Evolutionary conservation across 106 monocot genomes (phyloP).

Genomic region (Hemerocallis citrina): DNA sequence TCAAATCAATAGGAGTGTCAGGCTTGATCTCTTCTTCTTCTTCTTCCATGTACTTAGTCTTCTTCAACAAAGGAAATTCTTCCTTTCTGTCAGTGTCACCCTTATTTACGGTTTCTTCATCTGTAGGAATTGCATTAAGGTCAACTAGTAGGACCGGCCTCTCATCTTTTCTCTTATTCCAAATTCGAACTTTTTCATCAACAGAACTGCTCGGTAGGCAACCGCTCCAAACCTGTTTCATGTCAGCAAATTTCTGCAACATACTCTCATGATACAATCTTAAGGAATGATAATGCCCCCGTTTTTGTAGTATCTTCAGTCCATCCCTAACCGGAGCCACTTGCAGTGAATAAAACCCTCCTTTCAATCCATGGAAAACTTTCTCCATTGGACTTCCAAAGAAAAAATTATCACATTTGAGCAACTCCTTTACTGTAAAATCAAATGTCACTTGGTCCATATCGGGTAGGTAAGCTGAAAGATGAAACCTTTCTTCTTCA

Average conservation of each 20-base stretch:
- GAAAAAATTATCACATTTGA: conserved; percentile 50
- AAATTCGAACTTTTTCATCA: conserved; percentile 55
- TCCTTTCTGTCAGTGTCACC: conserved; percentile 20
- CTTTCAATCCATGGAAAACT: conserved; percentile 50
- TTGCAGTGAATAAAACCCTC: conserved; percentile 56
- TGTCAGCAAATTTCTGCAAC: conserved; percentile 39
- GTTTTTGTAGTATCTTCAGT: conserved; percentile 46
- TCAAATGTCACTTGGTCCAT: conserved; percentile 75
- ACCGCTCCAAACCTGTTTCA: conserved; percentile 45
- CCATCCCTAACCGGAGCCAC: conserved; percentile 44
- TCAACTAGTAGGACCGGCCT: conserved; percentile 64
- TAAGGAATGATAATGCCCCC: conserved; percentile 46
- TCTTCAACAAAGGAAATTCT: conserved; percentile 27
- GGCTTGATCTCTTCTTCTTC: background rate
- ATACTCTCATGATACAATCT: conserved; percentile 70
- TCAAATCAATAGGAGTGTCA: conserved; percentile 3
- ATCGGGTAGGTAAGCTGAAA: conserved; percentile 78
- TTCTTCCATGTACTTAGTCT: conserved; percentile 20
- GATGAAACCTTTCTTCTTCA: conserved; percentile 72
- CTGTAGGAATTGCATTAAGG: conserved; percentile 61
- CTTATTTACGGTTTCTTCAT: conserved; percentile 28
- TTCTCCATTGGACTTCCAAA: conserved; percentile 74
- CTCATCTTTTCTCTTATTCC: conserved; percentile 26
- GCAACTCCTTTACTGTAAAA: conserved; percentile 59
- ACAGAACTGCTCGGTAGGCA: conserved; percentile 24